phyloP scores from a whole-genome alignment of 768 basidiomycete genomes.

The Neoboletus brunneissimus region DNA sequence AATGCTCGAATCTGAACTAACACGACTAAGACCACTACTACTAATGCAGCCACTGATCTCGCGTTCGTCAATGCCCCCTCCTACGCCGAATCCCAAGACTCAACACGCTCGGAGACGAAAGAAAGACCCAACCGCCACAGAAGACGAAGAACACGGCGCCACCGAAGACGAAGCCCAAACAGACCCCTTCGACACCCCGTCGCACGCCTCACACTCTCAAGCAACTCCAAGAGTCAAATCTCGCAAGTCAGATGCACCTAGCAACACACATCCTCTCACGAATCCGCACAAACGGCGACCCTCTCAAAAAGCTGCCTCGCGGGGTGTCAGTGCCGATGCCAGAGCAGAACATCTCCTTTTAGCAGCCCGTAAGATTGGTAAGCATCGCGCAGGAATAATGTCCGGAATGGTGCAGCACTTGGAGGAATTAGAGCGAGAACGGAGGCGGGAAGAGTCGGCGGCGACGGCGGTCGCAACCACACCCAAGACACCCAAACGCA shows the following conservation, averaged over 20 bases:
- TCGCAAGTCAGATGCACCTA: conserved; percentile 20
- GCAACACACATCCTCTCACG: conserved; percentile 2
- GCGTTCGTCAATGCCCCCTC: conserved; percentile 15
- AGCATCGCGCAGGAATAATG: conserved; percentile 54
- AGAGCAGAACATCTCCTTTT: conserved; percentile 67
- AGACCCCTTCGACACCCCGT: conserved; percentile 20
- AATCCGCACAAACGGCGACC: conserved; percentile 24
- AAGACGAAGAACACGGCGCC: conserved; percentile 25
- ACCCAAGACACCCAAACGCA: conserved; percentile 31
- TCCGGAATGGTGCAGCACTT: conserved; percentile 45
- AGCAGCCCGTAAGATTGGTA: conserved; percentile 68
- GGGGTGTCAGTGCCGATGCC: conserved; percentile 55
- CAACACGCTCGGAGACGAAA: conserved; percentile 25
- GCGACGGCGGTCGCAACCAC: conserved; percentile 19
- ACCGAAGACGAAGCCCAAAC: conserved; percentile 29
- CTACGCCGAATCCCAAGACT: conserved; percentile 23
- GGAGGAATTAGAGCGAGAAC: conserved; percentile 33
- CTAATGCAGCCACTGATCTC: conserved; percentile 55
- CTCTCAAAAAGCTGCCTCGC: conserved; percentile 26
- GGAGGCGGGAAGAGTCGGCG: conserved; percentile 24
- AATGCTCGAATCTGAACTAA: conserved; percentile 60
- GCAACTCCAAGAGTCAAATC: conserved; percentile 23
- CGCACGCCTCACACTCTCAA: conserved; percentile 12
- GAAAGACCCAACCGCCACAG: conserved; percentile 22
- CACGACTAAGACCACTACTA: conserved; percentile 63